Evolutionary conservation across 1,284 basidiomycete species (phyloP).

Genomic region (Rhizopogon parksii): DNA sequence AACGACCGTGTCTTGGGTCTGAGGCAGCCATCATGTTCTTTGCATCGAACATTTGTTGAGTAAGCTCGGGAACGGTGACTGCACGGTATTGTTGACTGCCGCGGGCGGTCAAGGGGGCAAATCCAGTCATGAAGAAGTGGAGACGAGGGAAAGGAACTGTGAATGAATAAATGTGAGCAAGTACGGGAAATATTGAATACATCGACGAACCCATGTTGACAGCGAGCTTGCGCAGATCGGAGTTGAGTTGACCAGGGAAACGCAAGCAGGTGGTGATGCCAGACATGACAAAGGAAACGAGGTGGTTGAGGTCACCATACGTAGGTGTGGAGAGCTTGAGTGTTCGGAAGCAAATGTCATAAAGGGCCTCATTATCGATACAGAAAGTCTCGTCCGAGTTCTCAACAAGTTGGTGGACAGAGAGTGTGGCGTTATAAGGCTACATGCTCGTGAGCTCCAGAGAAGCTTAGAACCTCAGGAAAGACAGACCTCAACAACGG

Average conservation of each 20-base stretch:
- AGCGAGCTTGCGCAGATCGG: conserved; percentile 92
- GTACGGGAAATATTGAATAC: not conserved
- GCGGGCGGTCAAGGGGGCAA: conserved; percentile 89
- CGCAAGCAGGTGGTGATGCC: conserved; percentile 94
- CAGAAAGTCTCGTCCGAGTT: conserved; percentile 96
- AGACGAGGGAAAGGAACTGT: conserved; percentile 95
- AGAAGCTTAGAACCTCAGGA: not conserved
- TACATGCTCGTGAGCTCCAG: conserved; percentile 23
- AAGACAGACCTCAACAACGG: conserved; percentile 77
- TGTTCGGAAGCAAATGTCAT: conserved; percentile 97
- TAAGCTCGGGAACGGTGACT: conserved; percentile 92
- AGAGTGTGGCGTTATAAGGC: conserved; percentile 94
- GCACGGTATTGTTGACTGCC: conserved; percentile 93
- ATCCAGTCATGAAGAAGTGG: conserved; percentile 99
- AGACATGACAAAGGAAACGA: conserved; percentile 97
- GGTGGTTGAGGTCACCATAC: conserved; percentile 95
- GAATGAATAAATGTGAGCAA: conserved; percentile 7
- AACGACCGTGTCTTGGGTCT: conserved; percentile 91
- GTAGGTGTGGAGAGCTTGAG: conserved; percentile 91
- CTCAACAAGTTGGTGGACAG: conserved; percentile 93
- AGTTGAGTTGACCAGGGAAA: conserved; percentile 99
- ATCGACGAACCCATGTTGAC: conserved; percentile 87
- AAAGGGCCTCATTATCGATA: conserved; percentile 97
- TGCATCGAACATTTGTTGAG: conserved; percentile 97
- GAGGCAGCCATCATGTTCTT: conserved; percentile 99